phyloP scores from a whole-genome alignment of 2,329 filamentous ascomycete species.

The Diaporthe nobilis region DNA sequence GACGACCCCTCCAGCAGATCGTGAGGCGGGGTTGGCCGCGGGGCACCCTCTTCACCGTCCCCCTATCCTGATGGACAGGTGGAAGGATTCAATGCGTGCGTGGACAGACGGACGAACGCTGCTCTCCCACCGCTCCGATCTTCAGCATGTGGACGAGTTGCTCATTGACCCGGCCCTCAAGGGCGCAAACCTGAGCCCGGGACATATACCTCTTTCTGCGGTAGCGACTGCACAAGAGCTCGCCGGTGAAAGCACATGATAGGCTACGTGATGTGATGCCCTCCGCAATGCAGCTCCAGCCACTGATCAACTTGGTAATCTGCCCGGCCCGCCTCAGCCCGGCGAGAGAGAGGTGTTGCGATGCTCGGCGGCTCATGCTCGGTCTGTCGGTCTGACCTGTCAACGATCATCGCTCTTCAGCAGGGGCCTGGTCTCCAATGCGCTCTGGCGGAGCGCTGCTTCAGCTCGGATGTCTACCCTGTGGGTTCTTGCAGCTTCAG shows the following conservation, averaged over 20 bases:
- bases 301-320: conserved; percentile 20
- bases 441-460: neutral
- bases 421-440: neutral
- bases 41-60: neutral
- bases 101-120: neutral
- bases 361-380: conserved; percentile 29
- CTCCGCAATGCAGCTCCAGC: conserved; percentile 16
- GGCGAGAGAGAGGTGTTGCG: conserved; percentile 19
- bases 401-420: neutral
- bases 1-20: conserved; percentile 29
- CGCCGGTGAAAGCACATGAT: conserved; percentile 6
- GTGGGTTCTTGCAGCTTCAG: neutral
- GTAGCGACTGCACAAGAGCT: conserved; percentile 24
- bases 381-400: conserved; percentile 16
- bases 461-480: neutral
- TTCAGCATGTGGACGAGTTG: conserved; percentile 4
- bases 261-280: conserved; percentile 21
- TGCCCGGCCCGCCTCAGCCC: conserved; percentile 12
- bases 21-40: conserved; percentile 27
- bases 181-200: conserved; percentile 31
- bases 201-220: conserved; percentile 15
- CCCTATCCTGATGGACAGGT: neutral
- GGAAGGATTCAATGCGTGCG: neutral
- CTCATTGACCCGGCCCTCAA: neutral
- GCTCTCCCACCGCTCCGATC: neutral